Percentiles rank a stretch among this genome's conserved stretches.
Conservation (phyloP, 2,329 filamentous ascomycete species). For the Triangularia setosa region DNA sequence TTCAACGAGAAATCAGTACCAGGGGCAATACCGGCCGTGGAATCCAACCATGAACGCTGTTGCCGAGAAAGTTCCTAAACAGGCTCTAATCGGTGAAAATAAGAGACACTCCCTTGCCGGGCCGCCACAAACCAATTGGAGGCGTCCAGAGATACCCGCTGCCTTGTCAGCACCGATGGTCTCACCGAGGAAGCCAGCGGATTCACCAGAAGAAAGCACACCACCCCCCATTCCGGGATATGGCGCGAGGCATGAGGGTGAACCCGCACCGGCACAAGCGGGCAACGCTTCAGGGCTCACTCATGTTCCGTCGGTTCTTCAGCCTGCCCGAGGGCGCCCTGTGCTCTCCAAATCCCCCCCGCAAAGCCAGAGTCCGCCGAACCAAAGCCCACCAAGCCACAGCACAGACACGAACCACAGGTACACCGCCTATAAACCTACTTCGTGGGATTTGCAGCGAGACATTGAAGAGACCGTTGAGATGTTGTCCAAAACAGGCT, state of each 20-base stretch:
- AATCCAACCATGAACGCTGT: slow-evolving; percentile 13
- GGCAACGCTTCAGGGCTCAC: slow-evolving; percentile 7
- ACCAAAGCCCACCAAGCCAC: slow-evolving; percentile 6
- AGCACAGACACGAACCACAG: slow-evolving; percentile 8
- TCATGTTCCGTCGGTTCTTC: slow-evolving; percentile 30
- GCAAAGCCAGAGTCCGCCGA: neutral
- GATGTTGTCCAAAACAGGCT: slow-evolving; percentile 11
- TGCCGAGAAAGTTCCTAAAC: slow-evolving; percentile 9
- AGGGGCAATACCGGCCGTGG: slow-evolving; percentile 20
- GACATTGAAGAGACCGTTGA: slow-evolving; percentile 22
- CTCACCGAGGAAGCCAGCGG: slow-evolving; percentile 21
- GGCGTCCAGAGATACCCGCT: slow-evolving; percentile 24
- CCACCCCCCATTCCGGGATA: neutral
- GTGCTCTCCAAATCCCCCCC: slow-evolving; percentile 13
- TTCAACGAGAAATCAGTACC: neutral
- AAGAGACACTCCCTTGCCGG: slow-evolving; percentile 25
- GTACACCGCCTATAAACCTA: slow-evolving; percentile 20
- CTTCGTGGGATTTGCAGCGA: slow-evolving; percentile 12
- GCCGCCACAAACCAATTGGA: slow-evolving; percentile 15
- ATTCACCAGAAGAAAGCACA: neutral
- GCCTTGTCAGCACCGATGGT: slow-evolving; percentile 24
- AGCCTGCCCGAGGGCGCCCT: slow-evolving; percentile 29
- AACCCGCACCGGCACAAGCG: neutral
- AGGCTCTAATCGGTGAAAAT: slow-evolving; percentile 6
- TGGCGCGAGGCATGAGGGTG: slow-evolving; percentile 6